phyloP scores from a whole-genome alignment of 192 early-diverging fungal species.

The Entomortierella parvispora region DNA sequence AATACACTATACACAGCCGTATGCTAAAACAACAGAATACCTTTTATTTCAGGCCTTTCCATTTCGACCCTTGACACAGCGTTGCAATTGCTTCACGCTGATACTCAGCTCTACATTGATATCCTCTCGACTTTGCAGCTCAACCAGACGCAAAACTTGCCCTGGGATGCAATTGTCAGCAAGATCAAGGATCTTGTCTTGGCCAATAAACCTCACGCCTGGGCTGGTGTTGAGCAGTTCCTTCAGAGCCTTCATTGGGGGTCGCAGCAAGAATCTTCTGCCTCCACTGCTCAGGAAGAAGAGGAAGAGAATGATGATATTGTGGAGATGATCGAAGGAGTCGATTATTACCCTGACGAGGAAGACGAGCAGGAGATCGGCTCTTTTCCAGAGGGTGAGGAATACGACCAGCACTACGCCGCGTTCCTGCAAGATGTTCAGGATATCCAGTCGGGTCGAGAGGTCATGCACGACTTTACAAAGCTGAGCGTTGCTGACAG shows the following conservation, averaged over 20 bases:
- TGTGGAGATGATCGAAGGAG: slow-evolving; percentile 22
- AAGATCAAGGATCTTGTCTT: slow-evolving; percentile 33
- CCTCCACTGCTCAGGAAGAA: not conserved
- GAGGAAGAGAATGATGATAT: slow-evolving; percentile 31
- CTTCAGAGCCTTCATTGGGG: slow-evolving; percentile 46
- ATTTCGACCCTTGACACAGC: slow-evolving; percentile 27
- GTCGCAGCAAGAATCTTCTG: slow-evolving; percentile 1
- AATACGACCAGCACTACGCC: slow-evolving; percentile 15
- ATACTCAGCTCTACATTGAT: slow-evolving; percentile 53
- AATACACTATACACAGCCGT: not conserved
- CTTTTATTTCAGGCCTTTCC: slow-evolving; percentile 10
- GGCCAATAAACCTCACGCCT: slow-evolving; percentile 44
- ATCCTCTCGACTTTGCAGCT: slow-evolving; percentile 50
- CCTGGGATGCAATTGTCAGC: slow-evolving; percentile 49
- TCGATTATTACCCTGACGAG: slow-evolving; percentile 31
- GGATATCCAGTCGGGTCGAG: slow-evolving; percentile 6
- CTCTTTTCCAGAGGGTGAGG: not conserved
- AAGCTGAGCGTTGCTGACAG: slow-evolving; percentile 29
- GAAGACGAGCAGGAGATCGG: slow-evolving; percentile 24
- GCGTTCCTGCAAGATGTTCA: slow-evolving; percentile 11
- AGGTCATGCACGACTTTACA: slow-evolving; percentile 15
- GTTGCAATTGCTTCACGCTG: slow-evolving; percentile 31
- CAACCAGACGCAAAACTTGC: slow-evolving; percentile 51
- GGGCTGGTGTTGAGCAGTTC: slow-evolving; percentile 41
- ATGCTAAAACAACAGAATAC: not conserved